Percentiles rank a stretch among this genome's conserved stretches.
Conservation (phyloP, 345 rosid genomes). For the Punica granatum region DNA sequence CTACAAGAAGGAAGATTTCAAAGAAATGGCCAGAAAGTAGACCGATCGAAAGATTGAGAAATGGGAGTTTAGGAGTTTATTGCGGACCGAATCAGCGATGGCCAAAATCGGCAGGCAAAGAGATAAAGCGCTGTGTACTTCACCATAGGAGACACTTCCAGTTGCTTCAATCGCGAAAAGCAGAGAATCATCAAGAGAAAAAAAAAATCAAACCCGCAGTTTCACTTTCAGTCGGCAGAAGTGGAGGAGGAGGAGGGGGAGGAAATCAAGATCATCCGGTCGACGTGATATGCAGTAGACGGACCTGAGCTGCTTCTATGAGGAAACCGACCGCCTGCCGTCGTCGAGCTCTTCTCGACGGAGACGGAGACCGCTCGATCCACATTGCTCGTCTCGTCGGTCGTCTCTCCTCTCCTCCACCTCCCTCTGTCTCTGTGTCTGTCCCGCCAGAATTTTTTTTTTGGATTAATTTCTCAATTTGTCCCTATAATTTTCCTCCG, state of each 20-base stretch:
- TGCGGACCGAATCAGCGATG: slow-evolving; percentile 37
- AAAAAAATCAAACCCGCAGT: not conserved
- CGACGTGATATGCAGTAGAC: not conserved
- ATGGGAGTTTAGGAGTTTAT: not conserved
- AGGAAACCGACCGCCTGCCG: not conserved
- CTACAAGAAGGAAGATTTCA: slow-evolving; percentile 13
- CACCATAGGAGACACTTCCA: slow-evolving; percentile 47
- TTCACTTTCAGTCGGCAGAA: not conserved
- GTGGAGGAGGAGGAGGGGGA: not conserved
- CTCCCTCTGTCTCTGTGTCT: not conserved
- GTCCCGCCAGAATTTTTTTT: not conserved
- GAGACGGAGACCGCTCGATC: not conserved
- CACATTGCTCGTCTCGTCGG: not conserved
- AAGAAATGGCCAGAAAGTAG: not conserved
- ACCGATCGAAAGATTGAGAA: not conserved
- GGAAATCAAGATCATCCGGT: not conserved
- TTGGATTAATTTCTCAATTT: not conserved
- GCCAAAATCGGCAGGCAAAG: slow-evolving; percentile 55
- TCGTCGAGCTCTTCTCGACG: not conserved
- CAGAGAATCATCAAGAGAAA: not conserved
- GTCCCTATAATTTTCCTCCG: not conserved
- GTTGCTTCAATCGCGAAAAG: slow-evolving; percentile 27
- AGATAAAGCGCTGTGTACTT: slow-evolving; percentile 68
- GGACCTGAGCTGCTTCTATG: not conserved
- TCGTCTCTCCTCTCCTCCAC: not conserved